phyloP scores from a whole-genome alignment of 2,329 filamentous ascomycete species.

The Amauroascus niger region DNA sequence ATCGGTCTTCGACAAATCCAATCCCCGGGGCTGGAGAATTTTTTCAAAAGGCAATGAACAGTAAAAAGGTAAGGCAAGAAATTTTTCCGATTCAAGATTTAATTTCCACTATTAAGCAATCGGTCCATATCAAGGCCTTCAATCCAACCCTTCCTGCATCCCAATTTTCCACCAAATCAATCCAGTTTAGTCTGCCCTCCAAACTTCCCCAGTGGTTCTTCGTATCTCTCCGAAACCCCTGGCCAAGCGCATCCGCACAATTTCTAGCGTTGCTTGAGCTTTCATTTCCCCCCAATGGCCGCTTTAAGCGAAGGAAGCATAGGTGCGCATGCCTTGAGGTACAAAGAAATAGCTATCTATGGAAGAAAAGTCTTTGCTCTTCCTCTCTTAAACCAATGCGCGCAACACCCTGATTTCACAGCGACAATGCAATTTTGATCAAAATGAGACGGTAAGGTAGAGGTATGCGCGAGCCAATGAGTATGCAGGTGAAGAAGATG shows the following conservation, averaged over 20 bases:
- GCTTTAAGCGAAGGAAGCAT: not conserved
- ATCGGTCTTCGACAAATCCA: no score
- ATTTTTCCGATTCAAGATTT: not conserved
- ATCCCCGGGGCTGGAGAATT: no score
- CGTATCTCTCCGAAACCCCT: not conserved
- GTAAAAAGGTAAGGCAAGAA: no score
- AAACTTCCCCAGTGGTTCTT: not conserved
- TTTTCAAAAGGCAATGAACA: no score
- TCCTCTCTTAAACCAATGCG: conserved; percentile 6
- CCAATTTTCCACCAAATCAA: not conserved
- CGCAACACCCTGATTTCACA: not conserved
- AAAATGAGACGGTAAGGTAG: not conserved
- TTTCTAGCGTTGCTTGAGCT: not conserved
- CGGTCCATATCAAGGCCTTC: not conserved
- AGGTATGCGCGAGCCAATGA: not conserved
- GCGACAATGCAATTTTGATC: conserved; percentile 8
- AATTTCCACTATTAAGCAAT: not conserved
- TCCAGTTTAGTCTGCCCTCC: not conserved
- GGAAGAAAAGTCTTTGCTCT: not conserved
- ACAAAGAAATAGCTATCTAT: conserved; percentile 5
- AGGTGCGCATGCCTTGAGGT: not conserved
- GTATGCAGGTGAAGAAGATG: not conserved
- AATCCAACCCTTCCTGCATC: not conserved
- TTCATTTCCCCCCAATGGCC: not conserved
- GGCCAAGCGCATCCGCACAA: conserved; percentile 3